A percentile compares a stretch with the other conserved stretches of the same genome.
Evolutionary conservation across 225 moss, liverwort and hornwort genomes (phyloP).

Genomic region (Asterella californica): DNA sequence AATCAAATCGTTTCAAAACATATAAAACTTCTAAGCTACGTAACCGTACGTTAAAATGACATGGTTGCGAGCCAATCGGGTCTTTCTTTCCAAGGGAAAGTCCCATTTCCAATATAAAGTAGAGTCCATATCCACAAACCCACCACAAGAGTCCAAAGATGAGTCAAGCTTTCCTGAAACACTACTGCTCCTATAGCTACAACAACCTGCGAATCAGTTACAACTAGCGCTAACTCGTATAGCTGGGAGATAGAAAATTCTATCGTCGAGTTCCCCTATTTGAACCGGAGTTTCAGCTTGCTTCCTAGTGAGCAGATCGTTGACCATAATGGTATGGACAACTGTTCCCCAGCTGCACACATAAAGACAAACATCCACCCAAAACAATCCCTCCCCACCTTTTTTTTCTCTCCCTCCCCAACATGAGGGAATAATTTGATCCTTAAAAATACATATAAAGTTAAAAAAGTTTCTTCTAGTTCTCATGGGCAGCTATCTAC

Average conservation of each 20-base stretch:
- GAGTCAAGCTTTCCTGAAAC: constrained; percentile 1
- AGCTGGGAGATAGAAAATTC: constrained; percentile 17
- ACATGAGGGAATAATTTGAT: constrained; percentile 23
- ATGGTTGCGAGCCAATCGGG: constrained; percentile 1
- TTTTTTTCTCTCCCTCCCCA: constrained; percentile 24
- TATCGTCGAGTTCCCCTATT: constrained; percentile 12
- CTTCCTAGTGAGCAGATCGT: constrained; percentile 19
- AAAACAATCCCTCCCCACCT: constrained; percentile 32
- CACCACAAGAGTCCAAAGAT: constrained; percentile 20
- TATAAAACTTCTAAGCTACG: not conserved
- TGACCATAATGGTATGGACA: constrained; percentile 24
- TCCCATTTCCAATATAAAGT: constrained; percentile 25
- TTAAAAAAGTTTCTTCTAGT: constrained; percentile 8
- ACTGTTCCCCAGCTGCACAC: constrained; percentile 25
- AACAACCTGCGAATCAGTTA: constrained; percentile 7
- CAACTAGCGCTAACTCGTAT: constrained; percentile 18
- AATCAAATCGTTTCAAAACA: not conserved
- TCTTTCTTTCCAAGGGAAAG: constrained; percentile 9
- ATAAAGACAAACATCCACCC: constrained; percentile 27
- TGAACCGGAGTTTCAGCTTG: constrained; percentile 24
- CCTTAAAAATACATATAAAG: constrained; percentile 19
- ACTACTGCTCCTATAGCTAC: constrained; percentile 18
- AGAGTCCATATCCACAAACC: constrained; percentile 28
- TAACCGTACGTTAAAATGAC: not conserved
- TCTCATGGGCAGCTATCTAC: constrained; percentile 1